Evolutionary conservation across 2,329 filamentous ascomycete genomes (phyloP).

Genomic region (Neopestalotiopsis clavispora): DNA sequence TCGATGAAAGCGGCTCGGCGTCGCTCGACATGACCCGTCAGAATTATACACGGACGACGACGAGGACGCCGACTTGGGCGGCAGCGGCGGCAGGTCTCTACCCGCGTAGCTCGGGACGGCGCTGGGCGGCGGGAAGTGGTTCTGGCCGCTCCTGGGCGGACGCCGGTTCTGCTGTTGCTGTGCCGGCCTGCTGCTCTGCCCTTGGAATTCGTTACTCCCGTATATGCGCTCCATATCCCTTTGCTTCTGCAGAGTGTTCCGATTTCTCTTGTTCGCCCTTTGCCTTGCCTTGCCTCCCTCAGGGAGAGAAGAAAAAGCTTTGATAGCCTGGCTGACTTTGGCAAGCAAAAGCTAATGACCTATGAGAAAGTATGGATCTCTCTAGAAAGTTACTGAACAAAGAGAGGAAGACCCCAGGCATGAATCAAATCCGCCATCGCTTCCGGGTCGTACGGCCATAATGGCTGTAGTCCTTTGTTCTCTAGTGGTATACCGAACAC

Average conservation of each 20-base stretch:
- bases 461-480: background rate
- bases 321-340: no score
- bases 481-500: background rate
- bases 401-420: background rate
- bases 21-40: conserved; percentile 9
- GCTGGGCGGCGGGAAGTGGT: conserved; percentile 11
- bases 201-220: background rate
- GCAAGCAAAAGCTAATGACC: no score
- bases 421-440: background rate
- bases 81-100: conserved; percentile 9
- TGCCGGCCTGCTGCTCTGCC: background rate
- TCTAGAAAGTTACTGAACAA: background rate
- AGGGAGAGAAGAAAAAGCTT: no score
- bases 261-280: no score
- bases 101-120: conserved; percentile 4
- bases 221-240: background rate
- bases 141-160: conserved; percentile 4
- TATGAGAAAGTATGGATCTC: no score
- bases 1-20: conserved; percentile 2
- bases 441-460: background rate
- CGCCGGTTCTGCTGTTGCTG: background rate
- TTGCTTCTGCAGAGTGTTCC: background rate
- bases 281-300: no score
- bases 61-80: conserved; percentile 4
- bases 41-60: conserved; percentile 13